Conservation (phyloP, 2,329 filamentous ascomycete genomes). For the Exserohilum turcica region DNA sequence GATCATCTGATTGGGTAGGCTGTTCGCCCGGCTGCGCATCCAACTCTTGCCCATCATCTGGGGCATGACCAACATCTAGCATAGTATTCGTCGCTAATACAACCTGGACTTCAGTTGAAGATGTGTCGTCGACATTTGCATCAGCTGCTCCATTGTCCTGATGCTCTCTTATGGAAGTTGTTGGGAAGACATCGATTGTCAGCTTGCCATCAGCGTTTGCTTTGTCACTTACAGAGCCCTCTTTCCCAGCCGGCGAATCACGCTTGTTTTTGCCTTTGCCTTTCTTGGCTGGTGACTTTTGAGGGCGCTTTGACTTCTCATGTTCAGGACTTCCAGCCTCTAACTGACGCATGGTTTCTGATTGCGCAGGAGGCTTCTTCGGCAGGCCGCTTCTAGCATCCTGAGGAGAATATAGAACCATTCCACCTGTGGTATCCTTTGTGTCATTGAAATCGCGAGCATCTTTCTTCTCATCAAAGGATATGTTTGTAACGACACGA, state of each 20-base stretch:
- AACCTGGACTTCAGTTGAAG: neutral
- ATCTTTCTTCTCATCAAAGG: conserved; percentile 4
- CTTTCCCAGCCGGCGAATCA: neutral
- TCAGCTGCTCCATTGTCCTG: neutral
- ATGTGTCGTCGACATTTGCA: neutral
- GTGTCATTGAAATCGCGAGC: neutral
- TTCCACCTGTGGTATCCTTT: neutral
- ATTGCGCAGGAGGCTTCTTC: conserved; percentile 14
- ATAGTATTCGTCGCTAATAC: neutral
- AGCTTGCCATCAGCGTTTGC: neutral
- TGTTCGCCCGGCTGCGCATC: neutral
- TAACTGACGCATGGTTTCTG: neutral
- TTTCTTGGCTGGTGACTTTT: conserved; percentile 20
- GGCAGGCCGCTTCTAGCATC: conserved; percentile 44
- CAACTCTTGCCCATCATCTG: neutral
- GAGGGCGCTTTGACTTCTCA: conserved; percentile 23
- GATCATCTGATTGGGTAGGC: neutral
- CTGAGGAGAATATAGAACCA: conserved; percentile 41
- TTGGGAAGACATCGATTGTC: neutral
- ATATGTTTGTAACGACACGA: neutral
- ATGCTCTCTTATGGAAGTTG: neutral
- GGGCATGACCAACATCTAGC: neutral
- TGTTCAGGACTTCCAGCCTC: conserved; percentile 19
- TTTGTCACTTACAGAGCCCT: neutral
- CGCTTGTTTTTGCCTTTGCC: neutral